A percentile compares a stretch with the other conserved stretches of the same genome.
Evolutionary conservation across 78 protist species (phyloP).

Genomic region (Trichosphaerium sp.): DNA sequence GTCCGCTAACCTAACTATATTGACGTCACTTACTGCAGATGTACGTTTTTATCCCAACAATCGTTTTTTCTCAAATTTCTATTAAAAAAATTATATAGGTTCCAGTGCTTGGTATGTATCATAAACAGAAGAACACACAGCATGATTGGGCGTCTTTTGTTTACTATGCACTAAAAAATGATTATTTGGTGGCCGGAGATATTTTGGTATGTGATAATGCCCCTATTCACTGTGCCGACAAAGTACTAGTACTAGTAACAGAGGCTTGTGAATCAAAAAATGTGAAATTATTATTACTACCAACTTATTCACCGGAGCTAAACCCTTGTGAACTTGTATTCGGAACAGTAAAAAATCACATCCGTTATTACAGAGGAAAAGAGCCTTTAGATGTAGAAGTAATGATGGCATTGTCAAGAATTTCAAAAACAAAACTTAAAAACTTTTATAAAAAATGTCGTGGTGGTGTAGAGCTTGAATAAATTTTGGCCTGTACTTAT

Average conservation of each 20-base stretch:
- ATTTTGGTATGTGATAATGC: slow-evolving; percentile 1
- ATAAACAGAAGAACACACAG: no score
- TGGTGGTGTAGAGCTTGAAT: no score
- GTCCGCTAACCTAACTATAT: background rate
- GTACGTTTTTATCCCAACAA: no score
- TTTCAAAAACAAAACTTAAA: no score
- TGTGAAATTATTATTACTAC: background rate
- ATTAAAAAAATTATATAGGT: no score
- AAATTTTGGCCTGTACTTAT: no score
- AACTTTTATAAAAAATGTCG: no score
- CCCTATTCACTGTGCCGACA: background rate
- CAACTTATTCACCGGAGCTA: slow-evolving; percentile 1
- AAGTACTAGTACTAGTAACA: background rate
- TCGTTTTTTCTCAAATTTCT: no score
- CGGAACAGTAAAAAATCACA: slow-evolving; percentile 4
- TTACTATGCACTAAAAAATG: background rate
- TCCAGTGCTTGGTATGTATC: no score
- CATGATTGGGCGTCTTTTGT: background rate
- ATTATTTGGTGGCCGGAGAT: background rate
- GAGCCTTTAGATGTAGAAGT: no score
- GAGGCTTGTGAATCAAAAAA: background rate
- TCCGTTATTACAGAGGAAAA: background rate
- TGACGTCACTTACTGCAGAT: background rate
- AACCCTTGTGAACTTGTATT: slow-evolving; percentile 6
- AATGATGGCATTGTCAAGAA: no score